A percentile compares a stretch with the other conserved stretches of the same genome.
These are phyloP conservation scores for Botrytis pseudocinerea DNA, from an alignment of 2,329 filamentous ascomycete genomes.

Conservation along the genomic window DNA sequence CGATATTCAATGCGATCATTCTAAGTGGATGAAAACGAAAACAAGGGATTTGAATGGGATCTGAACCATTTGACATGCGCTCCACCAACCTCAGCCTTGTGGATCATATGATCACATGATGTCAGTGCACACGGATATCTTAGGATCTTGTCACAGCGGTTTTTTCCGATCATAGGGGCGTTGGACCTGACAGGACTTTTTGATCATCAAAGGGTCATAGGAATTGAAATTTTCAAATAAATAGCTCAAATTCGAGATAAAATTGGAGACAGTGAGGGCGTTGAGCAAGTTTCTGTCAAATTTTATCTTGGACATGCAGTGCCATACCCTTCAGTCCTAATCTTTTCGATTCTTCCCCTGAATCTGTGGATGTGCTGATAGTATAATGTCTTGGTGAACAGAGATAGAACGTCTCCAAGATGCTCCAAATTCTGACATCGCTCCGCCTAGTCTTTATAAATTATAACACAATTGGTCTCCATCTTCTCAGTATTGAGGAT, in stretches of 20 bases:
- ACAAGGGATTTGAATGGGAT: neutral
- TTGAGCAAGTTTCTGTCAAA: neutral
- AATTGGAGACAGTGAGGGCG: neutral
- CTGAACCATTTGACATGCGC: neutral
- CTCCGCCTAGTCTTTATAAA: neutral
- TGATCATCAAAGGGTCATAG: neutral
- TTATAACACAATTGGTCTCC: neutral
- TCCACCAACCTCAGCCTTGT: slow-evolving; percentile 11
- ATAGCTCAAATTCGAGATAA: neutral
- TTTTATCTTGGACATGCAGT: neutral
- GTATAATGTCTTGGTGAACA: neutral
- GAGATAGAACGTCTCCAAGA: neutral
- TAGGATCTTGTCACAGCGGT: neutral
- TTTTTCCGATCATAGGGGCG: neutral
- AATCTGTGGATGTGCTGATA: neutral
- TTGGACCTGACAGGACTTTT: neutral
- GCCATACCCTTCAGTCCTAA: neutral
- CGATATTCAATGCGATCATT: neutral
- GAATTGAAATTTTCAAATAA: neutral
- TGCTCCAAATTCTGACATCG: neutral
- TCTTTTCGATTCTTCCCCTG: neutral
- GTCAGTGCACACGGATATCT: too few species aligned
- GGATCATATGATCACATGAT: slow-evolving; percentile 16
- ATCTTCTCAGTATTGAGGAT: slow-evolving; percentile 27
- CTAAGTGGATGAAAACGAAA: neutral